phyloP scores from a whole-genome alignment of 2,329 filamentous ascomycete species.

The Elsinoe necatrix region DNA sequence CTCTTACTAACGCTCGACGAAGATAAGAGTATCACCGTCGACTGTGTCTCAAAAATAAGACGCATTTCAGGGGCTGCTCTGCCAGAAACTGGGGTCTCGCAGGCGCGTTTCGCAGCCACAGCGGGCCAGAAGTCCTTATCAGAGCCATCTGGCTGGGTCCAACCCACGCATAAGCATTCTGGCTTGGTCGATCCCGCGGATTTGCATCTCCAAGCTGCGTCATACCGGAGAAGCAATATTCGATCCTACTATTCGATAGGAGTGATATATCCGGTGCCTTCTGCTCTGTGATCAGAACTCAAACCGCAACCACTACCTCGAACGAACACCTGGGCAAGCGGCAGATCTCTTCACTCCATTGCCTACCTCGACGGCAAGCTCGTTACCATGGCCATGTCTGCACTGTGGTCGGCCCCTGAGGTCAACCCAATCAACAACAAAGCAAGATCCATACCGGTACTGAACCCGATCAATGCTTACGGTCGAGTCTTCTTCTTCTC shows the following conservation, averaged over 20 bases:
- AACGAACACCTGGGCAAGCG: too few relatives aligned
- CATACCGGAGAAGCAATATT: slow-evolving; percentile 7
- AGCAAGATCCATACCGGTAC: slow-evolving; percentile 66
- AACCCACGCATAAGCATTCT: background rate
- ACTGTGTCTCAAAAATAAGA: background rate
- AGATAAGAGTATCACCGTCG: background rate
- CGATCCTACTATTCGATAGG: background rate
- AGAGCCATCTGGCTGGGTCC: background rate
- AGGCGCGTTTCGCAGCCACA: background rate
- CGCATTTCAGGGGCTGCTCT: background rate
- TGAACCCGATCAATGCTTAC: slow-evolving; percentile 72
- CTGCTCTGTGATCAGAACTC: background rate
- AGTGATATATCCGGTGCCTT: background rate
- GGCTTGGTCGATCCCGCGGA: slow-evolving; percentile 10
- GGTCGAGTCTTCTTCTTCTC: slow-evolving; percentile 86
- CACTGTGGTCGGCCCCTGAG: slow-evolving; percentile 51
- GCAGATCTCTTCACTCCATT: too few relatives aligned
- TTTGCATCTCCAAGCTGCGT: slow-evolving; percentile 1
- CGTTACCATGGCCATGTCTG: slow-evolving; percentile 16
- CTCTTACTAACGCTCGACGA: background rate
- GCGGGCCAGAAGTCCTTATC: background rate
- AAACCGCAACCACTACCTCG: too few relatives aligned
- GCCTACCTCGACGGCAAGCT: too few relatives aligned
- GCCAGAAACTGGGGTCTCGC: background rate
- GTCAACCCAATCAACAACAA: slow-evolving; percentile 80